phyloP scores from a whole-genome alignment of 2,329 filamentous ascomycete genomes.

The Stachybotrys chlorohalonatus region DNA sequence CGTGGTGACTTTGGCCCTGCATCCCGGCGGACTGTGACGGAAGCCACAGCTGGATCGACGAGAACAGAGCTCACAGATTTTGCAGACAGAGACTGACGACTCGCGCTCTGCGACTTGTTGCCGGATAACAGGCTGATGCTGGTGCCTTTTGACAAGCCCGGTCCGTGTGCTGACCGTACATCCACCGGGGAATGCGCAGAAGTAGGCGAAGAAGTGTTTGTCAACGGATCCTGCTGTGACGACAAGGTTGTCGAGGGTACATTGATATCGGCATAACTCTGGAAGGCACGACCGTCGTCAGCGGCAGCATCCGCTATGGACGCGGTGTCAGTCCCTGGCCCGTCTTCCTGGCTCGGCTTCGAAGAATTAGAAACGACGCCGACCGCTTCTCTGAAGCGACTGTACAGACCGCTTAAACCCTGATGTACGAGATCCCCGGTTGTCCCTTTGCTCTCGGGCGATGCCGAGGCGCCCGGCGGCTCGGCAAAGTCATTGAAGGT shows the following conservation, averaged over 20 bases:
- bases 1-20: constrained; percentile 30
- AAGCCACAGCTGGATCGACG: constrained; percentile 35
- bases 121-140: constrained; percentile 37
- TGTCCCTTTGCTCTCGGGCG: constrained; percentile 59
- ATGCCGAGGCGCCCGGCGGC: constrained; percentile 48
- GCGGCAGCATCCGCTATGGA: constrained; percentile 14
- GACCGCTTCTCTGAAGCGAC: constrained; percentile 74
- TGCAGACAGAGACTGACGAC: constrained; percentile 29
- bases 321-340: neutral
- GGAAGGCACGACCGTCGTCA: constrained; percentile 15
- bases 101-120: constrained; percentile 31
- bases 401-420: constrained; percentile 83
- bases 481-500: constrained; percentile 91
- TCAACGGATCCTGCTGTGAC: constrained; percentile 19
- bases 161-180: constrained; percentile 26
- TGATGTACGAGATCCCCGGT: constrained; percentile 71
- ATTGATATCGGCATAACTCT: constrained; percentile 16
- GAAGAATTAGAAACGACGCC: constrained; percentile 47
- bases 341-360: constrained; percentile 24
- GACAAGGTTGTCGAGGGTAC: constrained; percentile 18
- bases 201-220: constrained; percentile 28
- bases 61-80: constrained; percentile 32
- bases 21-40: constrained; percentile 42
- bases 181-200: constrained; percentile 25
- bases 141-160: constrained; percentile 36